Base-by-base conservation (phyloP, 345 rosid genomes). In the Gossypium turneri region DNA sequence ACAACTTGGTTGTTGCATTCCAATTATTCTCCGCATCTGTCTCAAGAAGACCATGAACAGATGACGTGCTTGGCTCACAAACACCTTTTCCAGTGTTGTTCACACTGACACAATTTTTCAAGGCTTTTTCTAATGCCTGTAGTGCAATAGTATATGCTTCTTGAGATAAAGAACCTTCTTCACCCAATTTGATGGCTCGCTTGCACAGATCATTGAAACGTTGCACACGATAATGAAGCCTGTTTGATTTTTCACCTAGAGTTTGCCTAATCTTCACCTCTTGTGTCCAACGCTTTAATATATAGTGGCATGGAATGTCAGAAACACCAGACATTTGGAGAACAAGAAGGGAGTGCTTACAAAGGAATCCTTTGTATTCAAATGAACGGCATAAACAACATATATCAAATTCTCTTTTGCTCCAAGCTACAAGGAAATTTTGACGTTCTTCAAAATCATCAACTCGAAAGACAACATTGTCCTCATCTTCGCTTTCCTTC, bases 141-240 rank as follows among this genome's bases (percentile, higher is more conserved):
- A 59, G 19, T 68, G 74, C 74, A 45, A 69, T 27, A 47, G 19
- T 19, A 51, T 59, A 70, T 47, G 60, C 68, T 50, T 76, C 74
- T 60, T 69, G 51, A 47, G 79, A 76, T 51, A 70, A 22, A 19
- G 27, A 76, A 59, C 79, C 79, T 70, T 76, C 50, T 61, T 69
- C 79, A 27, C 67, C 79, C 62, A 76, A 67, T 43, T 80, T 74
- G 73, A 77, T 73, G 71, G 85, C 82, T 72, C 78, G 79, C 22
- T 79, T 81, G 75, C 92, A 88, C 59, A 88, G 77, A 53, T 82
- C 83, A 66, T 88, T 88, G 58, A 86, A 86, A 12, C 88, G 86
- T 15, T 70, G 74, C 59, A 60, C 51, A 41, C 68, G 73, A 41
- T 20, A 45, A 45, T 76, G 75, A 25, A 69, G 34, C 75, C 66